phyloP scores from a whole-genome alignment of 371 early-diverging fungal genomes.

The Fennellomyces sp. region DNA sequence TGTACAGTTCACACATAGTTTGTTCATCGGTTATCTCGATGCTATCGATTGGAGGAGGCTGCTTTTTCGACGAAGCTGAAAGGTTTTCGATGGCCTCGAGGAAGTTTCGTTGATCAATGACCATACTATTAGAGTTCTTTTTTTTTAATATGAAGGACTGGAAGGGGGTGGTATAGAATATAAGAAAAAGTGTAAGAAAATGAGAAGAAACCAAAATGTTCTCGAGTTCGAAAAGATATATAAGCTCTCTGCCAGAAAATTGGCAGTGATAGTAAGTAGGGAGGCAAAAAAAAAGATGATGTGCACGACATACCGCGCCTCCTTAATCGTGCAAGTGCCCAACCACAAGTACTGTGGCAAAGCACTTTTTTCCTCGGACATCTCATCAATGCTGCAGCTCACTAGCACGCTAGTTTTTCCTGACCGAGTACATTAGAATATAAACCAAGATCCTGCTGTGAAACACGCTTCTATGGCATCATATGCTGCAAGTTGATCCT shows the following conservation, averaged over 20 bases:
- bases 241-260: not conserved
- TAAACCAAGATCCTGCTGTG: too few species aligned
- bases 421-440: too few species aligned
- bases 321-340: not conserved
- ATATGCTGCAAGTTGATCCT: too few species aligned
- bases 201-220: not conserved
- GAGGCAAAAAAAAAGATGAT: not conserved
- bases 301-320: not conserved
- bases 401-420: too few species aligned
- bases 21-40: not conserved
- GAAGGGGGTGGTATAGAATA: not conserved
- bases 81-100: constrained; percentile 1
- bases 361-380: too few species aligned
- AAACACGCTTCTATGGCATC: too few species aligned
- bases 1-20: not conserved
- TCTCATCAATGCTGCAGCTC: too few species aligned
- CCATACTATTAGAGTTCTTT: not conserved
- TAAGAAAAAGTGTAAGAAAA: not conserved
- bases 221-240: not conserved
- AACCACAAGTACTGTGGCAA: not conserved
- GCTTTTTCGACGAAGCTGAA: not conserved
- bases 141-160: not conserved
- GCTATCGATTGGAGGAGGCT: too few species aligned
- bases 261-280: not conserved
- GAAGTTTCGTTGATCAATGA: constrained; percentile 2